phyloP scores from a whole-genome alignment of 1,284 basidiomycete genomes.

The Cryptococcus sp. region DNA sequence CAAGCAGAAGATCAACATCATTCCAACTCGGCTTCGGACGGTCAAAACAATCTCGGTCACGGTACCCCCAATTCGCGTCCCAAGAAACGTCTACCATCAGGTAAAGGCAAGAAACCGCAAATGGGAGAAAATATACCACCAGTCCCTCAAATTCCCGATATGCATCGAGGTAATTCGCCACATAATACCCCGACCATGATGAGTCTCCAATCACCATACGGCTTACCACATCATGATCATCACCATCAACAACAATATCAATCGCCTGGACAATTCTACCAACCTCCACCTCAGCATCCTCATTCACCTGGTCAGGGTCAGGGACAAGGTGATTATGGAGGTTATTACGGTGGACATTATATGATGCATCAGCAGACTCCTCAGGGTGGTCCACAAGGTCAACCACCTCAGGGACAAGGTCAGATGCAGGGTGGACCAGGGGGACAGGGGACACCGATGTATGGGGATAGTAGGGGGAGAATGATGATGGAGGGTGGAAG shows the following conservation, averaged over 20 bases:
- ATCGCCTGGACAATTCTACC: slow-evolving; percentile 4
- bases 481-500: neutral
- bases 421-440: too few relatives aligned
- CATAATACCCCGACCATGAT: slow-evolving; percentile 11
- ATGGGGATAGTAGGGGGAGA: neutral
- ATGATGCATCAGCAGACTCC: slow-evolving; percentile 1
- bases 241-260: slow-evolving; percentile 12
- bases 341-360: neutral
- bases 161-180: slow-evolving; percentile 31
- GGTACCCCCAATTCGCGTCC: slow-evolving; percentile 24
- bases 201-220: slow-evolving; percentile 29
- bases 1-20: slow-evolving; percentile 14
- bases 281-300: slow-evolving; percentile 11
- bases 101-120: slow-evolving; percentile 19
- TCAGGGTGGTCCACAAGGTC: too few relatives aligned
- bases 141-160: slow-evolving; percentile 37
- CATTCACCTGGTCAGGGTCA: neutral
- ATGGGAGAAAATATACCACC: slow-evolving; percentile 32
- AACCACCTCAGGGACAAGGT: too few relatives aligned
- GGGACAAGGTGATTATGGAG: neutral
- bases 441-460: neutral
- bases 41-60: slow-evolving; percentile 29
- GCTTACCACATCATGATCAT: slow-evolving; percentile 35
- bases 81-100: slow-evolving; percentile 38
- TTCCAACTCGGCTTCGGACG: slow-evolving; percentile 21